Percentiles rank a stretch among this genome's conserved stretches.
These are phyloP conservation scores for Phytopythium chamaehyphon DNA, from an alignment of 352 stramenopile genomes.

Conservation along the genomic window DNA sequence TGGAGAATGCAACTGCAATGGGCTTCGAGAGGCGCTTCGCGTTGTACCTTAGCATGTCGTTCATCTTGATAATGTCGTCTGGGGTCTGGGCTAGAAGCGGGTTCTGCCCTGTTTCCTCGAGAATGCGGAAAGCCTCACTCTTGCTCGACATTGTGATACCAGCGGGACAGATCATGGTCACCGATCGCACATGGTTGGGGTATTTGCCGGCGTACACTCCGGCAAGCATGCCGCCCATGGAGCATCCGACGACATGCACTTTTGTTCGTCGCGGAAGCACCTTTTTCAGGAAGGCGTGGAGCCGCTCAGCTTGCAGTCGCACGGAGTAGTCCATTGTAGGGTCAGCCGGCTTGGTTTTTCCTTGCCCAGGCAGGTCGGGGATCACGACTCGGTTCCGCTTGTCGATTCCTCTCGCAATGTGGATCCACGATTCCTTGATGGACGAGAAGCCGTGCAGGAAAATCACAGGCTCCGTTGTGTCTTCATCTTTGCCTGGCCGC, in stretches of 20 bases:
- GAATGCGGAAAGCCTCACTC: conserved; percentile 48
- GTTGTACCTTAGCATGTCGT: conserved; percentile 33
- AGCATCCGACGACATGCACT: conserved; percentile 68
- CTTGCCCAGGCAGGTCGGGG: conserved; percentile 63
- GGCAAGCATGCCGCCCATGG: conserved; percentile 74
- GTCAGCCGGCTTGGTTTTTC: conserved; percentile 47
- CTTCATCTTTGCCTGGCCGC: conserved; percentile 29
- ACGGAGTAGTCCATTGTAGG: conserved; percentile 41
- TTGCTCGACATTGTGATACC: conserved; percentile 65
- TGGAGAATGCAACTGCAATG: conserved; percentile 27
- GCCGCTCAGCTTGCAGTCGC: conserved; percentile 38
- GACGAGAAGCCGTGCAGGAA: conserved; percentile 75
- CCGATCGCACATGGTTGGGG: conserved; percentile 39
- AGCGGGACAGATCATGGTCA: conserved; percentile 74
- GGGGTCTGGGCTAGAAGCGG: conserved; percentile 52
- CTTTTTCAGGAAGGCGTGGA: conserved; percentile 56
- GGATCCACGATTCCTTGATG: conserved; percentile 63
- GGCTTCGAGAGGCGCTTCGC: conserved; percentile 25
- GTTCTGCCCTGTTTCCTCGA: conserved; percentile 62
- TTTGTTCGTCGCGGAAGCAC: conserved; percentile 41
- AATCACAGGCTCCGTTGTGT: conserved; percentile 44
- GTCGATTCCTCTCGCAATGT: conserved; percentile 44
- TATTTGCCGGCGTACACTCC: conserved; percentile 64
- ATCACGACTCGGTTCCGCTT: conserved; percentile 56
- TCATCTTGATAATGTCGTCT: conserved; percentile 64